Conservation (phyloP, 305 asterid species). For the Fraxinus sp. region DNA sequence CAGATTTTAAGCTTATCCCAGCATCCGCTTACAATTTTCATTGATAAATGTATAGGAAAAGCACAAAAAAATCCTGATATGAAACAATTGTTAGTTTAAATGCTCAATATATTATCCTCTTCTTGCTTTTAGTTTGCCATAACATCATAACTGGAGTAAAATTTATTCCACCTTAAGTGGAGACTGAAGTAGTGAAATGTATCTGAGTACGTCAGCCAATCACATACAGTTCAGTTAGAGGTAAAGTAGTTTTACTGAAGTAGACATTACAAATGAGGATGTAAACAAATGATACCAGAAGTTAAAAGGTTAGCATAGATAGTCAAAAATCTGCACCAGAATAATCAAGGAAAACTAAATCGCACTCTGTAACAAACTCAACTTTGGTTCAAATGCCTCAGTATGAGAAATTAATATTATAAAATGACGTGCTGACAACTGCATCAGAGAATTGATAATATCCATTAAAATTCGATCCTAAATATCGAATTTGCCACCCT, state of each 20-base stretch:
- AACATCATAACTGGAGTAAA: background rate
- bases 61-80: background rate
- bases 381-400: background rate
- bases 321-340: background rate
- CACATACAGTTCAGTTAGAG: background rate
- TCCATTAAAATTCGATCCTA: background rate
- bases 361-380: background rate
- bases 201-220: background rate
- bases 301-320: slow-evolving; percentile 3
- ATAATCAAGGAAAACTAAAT: background rate
- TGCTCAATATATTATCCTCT: background rate
- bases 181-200: background rate
- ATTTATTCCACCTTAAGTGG: background rate
- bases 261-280: background rate
- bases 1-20: background rate
- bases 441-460: background rate
- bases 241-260: slow-evolving; percentile 5
- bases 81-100: slow-evolving; percentile 13
- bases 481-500: background rate
- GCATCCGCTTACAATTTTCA: slow-evolving; percentile 1
- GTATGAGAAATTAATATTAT: background rate
- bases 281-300: background rate
- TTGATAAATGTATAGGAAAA: background rate
- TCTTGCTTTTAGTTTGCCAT: background rate
- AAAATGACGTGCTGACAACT: background rate